phyloP scores from a whole-genome alignment of 495 filamentous ascomycete genomes.

The Daldinia childiae region DNA sequence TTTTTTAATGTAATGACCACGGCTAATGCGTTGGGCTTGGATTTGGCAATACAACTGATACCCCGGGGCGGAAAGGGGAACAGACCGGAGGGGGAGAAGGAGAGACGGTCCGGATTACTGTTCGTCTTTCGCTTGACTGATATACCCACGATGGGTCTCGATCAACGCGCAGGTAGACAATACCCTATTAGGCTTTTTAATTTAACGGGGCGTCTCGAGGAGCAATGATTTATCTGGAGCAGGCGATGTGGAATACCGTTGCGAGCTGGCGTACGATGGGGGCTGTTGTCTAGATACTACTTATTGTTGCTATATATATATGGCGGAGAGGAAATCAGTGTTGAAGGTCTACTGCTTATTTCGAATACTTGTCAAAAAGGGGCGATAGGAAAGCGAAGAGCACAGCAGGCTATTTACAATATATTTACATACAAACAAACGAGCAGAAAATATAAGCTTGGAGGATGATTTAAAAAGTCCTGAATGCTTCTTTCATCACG shows the following conservation, averaged over 20 bases:
- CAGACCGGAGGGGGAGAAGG: constrained; percentile 15
- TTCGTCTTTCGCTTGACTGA: constrained; percentile 29
- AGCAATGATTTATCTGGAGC: constrained; percentile 24
- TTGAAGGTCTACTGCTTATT: constrained; percentile 20
- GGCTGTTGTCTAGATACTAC: constrained; percentile 2
- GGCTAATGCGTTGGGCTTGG: constrained; percentile 38
- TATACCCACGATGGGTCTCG: constrained; percentile 18
- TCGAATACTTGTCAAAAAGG: constrained; percentile 17
- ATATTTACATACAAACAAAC: neutral
- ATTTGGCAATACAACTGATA: constrained; percentile 51
- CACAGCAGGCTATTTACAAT: constrained; percentile 5
- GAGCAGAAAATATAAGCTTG: constrained; percentile 27
- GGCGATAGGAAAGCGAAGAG: neutral
- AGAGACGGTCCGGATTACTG: constrained; percentile 23
- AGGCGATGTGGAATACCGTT: constrained; percentile 14
- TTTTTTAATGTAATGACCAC: constrained; percentile 47
- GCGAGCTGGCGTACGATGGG: constrained; percentile 9
- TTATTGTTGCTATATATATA: constrained; percentile 24
- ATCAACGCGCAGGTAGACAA: constrained; percentile 22
- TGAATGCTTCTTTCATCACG: constrained; percentile 7
- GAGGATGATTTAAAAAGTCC: neutral
- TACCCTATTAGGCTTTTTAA: constrained; percentile 29
- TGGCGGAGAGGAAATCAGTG: constrained; percentile 4
- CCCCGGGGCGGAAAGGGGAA: constrained; percentile 43
- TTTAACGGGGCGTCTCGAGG: constrained; percentile 27